These are phyloP conservation scores for Hirschioporus abietinus DNA, from an alignment of 768 basidiomycete genomes.

Conservation along the genomic window DNA sequence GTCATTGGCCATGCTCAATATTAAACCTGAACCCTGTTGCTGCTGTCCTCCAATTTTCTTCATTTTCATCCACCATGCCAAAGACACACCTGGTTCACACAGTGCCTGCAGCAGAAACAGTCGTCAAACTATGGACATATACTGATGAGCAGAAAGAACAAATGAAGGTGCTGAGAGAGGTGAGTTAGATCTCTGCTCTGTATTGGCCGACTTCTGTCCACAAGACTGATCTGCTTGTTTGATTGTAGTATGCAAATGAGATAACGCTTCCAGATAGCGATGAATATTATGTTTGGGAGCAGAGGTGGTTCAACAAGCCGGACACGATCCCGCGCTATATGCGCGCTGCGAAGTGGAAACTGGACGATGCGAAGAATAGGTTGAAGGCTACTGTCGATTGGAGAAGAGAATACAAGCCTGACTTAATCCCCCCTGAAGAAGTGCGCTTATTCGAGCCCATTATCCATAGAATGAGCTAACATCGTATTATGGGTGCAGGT, in stretches of 20 bases:
- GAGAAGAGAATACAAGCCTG: conserved; percentile 81
- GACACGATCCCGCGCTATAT: conserved; percentile 70
- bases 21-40: neutral
- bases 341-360: conserved; percentile 82
- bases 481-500: conserved; percentile 30
- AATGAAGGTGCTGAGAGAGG: conserved; percentile 59
- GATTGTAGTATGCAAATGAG: conserved; percentile 57
- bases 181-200: conserved; percentile 26
- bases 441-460: conserved; percentile 23
- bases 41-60: neutral
- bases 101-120: conserved; percentile 46
- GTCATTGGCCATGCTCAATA: neutral
- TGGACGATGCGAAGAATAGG: conserved; percentile 70
- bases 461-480: conserved; percentile 1
- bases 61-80: conserved; percentile 25
- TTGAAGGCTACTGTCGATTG: conserved; percentile 78
- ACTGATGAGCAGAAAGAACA: conserved; percentile 55
- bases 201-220: neutral
- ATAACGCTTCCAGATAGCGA: conserved; percentile 61
- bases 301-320: conserved; percentile 63
- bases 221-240: neutral
- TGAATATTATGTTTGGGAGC: conserved; percentile 72
- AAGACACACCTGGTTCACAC: conserved; percentile 47
- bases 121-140: conserved; percentile 55
- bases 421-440: conserved; percentile 77